A percentile compares a stretch with the other conserved stretches of the same genome.
phyloP scores from a whole-genome alignment of 306 rosid species.

The Dalbergia cochinchinensis region DNA sequence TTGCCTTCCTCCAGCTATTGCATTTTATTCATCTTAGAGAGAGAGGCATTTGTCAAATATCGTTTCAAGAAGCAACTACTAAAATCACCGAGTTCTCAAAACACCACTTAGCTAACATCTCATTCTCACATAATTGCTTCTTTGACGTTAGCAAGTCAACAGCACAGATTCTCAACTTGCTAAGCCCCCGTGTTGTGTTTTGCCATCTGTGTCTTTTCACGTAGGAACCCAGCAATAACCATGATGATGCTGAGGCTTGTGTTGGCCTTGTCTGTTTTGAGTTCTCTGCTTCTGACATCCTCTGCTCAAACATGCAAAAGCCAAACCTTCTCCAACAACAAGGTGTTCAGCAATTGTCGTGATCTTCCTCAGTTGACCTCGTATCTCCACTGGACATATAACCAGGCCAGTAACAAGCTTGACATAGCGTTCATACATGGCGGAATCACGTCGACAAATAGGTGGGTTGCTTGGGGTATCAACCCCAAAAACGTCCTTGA shows the following conservation, averaged over 20 bases:
- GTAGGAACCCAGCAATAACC: background rate
- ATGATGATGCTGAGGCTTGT: slow-evolving; percentile 41
- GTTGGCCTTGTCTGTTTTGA: slow-evolving; percentile 44
- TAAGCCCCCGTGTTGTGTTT: too few species aligned
- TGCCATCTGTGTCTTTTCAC: too few species aligned
- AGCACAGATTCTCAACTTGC: background rate
- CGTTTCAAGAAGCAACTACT: slow-evolving; percentile 35
- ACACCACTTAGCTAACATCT: slow-evolving; percentile 16
- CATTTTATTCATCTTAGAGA: slow-evolving; percentile 10
- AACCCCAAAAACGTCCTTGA: slow-evolving; percentile 42
- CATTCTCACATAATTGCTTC: background rate
- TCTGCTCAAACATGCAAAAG: slow-evolving; percentile 65
- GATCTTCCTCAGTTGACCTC: slow-evolving; percentile 66
- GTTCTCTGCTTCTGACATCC: slow-evolving; percentile 44
- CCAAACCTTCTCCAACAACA: slow-evolving; percentile 55
- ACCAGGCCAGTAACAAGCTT: slow-evolving; percentile 49
- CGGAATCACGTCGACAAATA: slow-evolving; percentile 45
- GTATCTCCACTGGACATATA: slow-evolving; percentile 71
- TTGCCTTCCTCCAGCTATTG: slow-evolving; percentile 13
- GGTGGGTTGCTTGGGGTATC: slow-evolving; percentile 85
- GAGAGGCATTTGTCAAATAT: background rate
- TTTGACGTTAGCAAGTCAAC: background rate
- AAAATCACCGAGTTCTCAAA: slow-evolving; percentile 3
- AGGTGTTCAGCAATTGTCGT: slow-evolving; percentile 46
- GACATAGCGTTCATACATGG: slow-evolving; percentile 66